Base-by-base conservation (phyloP, 169 alveolate genomes). In the Hepatocystis sp. region DNA sequence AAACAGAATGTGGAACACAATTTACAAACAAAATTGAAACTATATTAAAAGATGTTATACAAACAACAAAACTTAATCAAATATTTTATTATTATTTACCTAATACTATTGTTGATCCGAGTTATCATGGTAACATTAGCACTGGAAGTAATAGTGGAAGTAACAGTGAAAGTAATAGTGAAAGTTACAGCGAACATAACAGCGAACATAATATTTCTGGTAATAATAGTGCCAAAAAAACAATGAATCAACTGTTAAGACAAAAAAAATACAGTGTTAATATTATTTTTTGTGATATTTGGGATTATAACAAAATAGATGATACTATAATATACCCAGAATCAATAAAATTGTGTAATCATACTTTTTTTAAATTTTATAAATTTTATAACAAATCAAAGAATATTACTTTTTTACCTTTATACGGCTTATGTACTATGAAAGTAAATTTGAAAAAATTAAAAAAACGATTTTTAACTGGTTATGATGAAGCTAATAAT, bases 1-100 rank as follows among this genome's bases (percentile, higher is more conserved):
- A 71, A 71, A 71, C 55, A 71, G 86, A 71, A 71, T 71, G 86
- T 71, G 86, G 86, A 17, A 44, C 71, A n/a, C 86, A 71, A 44
- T 71, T 71, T 71, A 71, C 86, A 15, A 71, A 71, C 55, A 71
- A 71, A 58, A 71, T 71, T 27, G 86, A 71, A 71, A 71, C 58
- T n/a, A 71, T 71, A 44, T 15, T 71, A 42, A 71, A 56, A 23
- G 86, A 71, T 71, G 58, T 71, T 71, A 71, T 58, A 60, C 13
- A 40, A 58, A 56, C 86, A 58, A 34, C 76, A 23, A 71, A 58
- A 71, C 30, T 40, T n/a, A 28, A 58, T 30, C 47, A 52, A 23
- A 51, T 46, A 15, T 71, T 71, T 71, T 71, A 71, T 51, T 27
- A 58, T 3, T 63, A 55, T 10, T 30, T 30, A 30, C 52, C 86